Conservation (phyloP, 2,329 filamentous ascomycete species). For the Neophaeococcomyces aloes region DNA sequence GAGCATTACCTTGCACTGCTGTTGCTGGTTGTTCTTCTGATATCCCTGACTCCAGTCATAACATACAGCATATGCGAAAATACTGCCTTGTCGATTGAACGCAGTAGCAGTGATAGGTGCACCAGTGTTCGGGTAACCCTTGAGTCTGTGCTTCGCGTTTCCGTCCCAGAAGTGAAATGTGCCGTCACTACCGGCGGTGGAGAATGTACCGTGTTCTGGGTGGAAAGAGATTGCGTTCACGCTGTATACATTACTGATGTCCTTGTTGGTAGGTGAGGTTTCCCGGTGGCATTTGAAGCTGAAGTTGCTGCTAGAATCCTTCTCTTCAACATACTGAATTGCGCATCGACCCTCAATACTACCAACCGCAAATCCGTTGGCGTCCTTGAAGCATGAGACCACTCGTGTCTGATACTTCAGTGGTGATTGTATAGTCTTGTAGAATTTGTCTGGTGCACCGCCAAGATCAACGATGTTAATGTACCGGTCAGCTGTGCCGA, state of each 20-base stretch:
- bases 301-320: conserved; percentile 85
- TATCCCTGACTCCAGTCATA: conserved; percentile 99
- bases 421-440: conserved; percentile 92
- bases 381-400: conserved; percentile 88
- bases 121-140: conserved; percentile 75
- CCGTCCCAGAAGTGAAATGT: conserved; percentile 77
- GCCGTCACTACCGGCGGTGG: conserved; percentile 86
- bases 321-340: conserved; percentile 97
- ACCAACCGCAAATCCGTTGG: conserved; percentile 83
- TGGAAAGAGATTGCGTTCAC: conserved; percentile 98
- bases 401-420: conserved; percentile 97
- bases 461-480: conserved; percentile 91
- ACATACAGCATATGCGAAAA: conserved; percentile 81
- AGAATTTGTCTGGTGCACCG: conserved; percentile 76
- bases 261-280: conserved; percentile 46
- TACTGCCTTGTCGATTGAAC: conserved; percentile 78
- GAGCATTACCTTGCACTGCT: conserved; percentile 71
- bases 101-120: conserved; percentile 81
- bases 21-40: conserved; percentile 61
- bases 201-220: conserved; percentile 94
- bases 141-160: conserved; percentile 76
- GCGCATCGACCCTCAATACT: conserved; percentile 95
- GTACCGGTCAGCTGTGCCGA: conserved; percentile 88
- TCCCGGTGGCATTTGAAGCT: conserved; percentile 98
- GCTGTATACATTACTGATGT: conserved; percentile 78